Percentiles rank a stretch among this genome's conserved stretches.
Evolutionary conservation across 2,329 filamentous ascomycete species (phyloP).

Genomic region (Trichoderma hamatum): DNA sequence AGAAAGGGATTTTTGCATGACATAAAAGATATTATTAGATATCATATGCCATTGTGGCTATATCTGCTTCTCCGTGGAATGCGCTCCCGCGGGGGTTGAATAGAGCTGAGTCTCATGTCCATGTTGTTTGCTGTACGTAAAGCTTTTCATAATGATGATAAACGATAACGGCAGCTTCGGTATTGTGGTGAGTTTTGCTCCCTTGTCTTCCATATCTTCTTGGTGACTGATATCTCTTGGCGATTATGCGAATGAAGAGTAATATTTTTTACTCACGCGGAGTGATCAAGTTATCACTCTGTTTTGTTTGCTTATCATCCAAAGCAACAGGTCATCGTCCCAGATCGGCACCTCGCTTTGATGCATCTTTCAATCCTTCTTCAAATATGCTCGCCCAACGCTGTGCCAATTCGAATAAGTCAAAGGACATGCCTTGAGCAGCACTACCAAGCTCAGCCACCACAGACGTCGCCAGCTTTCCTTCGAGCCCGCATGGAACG

Average conservation of each 20-base stretch:
- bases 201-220: background rate
- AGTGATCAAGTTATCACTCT: background rate
- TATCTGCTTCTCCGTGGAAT: background rate
- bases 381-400: constrained; percentile 43
- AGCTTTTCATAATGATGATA: background rate
- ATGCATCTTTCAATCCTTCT: constrained; percentile 37
- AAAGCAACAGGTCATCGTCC: constrained; percentile 12
- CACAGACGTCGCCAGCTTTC: constrained; percentile 77
- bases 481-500: constrained; percentile 85
- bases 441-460: constrained; percentile 50
- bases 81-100: background rate
- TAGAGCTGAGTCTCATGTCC: background rate
- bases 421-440: constrained; percentile 31
- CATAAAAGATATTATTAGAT: background rate
- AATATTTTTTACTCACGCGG: background rate
- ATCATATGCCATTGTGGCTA: background rate
- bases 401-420: constrained; percentile 37
- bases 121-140: background rate
- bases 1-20: background rate
- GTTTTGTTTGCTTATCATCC: background rate
- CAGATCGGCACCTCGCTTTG: constrained; percentile 32
- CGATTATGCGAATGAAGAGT: background rate
- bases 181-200: background rate
- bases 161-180: background rate
- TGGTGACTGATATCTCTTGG: background rate